Percentiles rank a stretch among this genome's conserved stretches.
Evolutionary conservation across 805 yeast genomes (phyloP).

Genomic region (Monosporozyma siamensis): DNA sequence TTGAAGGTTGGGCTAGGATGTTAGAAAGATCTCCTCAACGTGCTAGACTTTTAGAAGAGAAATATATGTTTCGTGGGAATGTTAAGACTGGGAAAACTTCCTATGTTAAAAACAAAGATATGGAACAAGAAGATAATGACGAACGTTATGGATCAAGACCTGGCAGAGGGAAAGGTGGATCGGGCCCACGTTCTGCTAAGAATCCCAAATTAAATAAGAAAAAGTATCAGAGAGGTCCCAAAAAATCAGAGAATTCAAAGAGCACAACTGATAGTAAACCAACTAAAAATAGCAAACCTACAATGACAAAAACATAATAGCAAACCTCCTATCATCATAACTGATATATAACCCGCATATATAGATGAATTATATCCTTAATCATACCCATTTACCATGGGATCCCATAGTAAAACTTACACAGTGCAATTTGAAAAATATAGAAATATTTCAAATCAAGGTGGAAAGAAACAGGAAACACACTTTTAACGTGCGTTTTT

Average conservation of each 20-base stretch:
- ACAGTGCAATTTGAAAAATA: no score
- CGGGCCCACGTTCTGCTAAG: background rate
- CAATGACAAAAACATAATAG: background rate
- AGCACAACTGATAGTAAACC: background rate
- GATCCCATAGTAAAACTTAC: no score
- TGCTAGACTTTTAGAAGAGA: constrained; percentile 53
- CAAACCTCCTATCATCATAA: no score
- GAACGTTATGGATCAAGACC: background rate
- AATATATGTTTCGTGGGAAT: constrained; percentile 42
- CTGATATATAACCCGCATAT: no score
- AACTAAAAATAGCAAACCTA: background rate
- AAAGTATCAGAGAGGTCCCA: constrained; percentile 1
- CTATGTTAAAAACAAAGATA: constrained; percentile 19
- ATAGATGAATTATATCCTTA: no score
- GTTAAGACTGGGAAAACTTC: constrained; percentile 24
- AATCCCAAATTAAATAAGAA: constrained; percentile 1
- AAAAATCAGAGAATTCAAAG: background rate
- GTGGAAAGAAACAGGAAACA: background rate
- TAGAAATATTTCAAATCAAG: no score
- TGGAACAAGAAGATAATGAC: background rate
- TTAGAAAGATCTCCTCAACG: constrained; percentile 54
- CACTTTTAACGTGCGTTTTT: no score
- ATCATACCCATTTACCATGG: background rate
- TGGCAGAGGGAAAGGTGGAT: background rate
- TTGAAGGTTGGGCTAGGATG: constrained; percentile 89